Conservation (phyloP, 192 early-diverging fungal genomes). For the Coemansia nantahalensis region DNA sequence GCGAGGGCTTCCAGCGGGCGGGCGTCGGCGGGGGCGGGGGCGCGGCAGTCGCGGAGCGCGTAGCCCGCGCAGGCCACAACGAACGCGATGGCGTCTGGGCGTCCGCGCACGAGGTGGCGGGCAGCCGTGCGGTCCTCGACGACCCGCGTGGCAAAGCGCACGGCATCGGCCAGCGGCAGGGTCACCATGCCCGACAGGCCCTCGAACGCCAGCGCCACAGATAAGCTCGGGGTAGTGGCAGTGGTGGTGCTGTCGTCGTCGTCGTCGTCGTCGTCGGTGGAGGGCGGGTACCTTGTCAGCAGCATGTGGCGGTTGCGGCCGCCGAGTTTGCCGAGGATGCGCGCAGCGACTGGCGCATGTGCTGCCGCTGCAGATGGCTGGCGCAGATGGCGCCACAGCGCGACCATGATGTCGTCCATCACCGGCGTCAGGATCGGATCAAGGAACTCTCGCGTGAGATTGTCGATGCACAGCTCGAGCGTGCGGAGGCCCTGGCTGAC, state of each 20-base stretch:
- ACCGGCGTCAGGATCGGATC: slow-evolving; percentile 96
- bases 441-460: slow-evolving; percentile 93
- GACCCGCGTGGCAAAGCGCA: slow-evolving; percentile 26
- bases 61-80: slow-evolving; percentile 39
- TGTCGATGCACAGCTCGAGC: slow-evolving; percentile 97
- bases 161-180: slow-evolving; percentile 36
- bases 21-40: slow-evolving; percentile 5
- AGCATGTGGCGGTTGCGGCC: slow-evolving; percentile 91
- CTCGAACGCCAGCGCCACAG: slow-evolving; percentile 32
- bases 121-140: slow-evolving; percentile 17
- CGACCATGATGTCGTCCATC: slow-evolving; percentile 90
- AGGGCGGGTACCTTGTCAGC: slow-evolving; percentile 46
- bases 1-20: slow-evolving; percentile 16
- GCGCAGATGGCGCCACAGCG: slow-evolving; percentile 88
- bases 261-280: too few relatives aligned
- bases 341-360: slow-evolving; percentile 81
- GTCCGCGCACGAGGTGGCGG: slow-evolving; percentile 22
- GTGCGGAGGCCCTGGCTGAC: slow-evolving; percentile 95
- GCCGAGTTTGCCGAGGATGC: slow-evolving; percentile 97
- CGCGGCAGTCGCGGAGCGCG: slow-evolving; percentile 5
- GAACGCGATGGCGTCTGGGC: slow-evolving; percentile 39
- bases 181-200: slow-evolving; percentile 30
- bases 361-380: slow-evolving; percentile 80
- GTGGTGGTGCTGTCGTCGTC: not conserved
- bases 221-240: slow-evolving; percentile 1